phyloP scores from a whole-genome alignment of 2,329 filamentous ascomycete species.

The Colletotrichum phormii region DNA sequence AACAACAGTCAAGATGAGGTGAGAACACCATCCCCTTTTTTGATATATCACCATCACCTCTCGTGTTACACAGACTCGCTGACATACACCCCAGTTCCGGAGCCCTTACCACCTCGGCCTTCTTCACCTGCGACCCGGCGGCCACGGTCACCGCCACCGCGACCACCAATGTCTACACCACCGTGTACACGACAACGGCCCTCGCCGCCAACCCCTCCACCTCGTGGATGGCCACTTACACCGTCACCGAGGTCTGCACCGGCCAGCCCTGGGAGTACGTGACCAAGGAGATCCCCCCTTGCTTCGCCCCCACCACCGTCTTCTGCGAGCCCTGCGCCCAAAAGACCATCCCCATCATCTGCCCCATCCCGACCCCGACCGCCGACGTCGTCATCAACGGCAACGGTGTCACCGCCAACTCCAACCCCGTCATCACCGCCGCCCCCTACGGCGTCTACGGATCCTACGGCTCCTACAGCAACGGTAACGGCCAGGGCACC shows the following conservation, averaged over 20 bases:
- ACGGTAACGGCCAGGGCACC: neutral
- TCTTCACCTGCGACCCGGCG: conserved; percentile 45
- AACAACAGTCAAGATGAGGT: conserved; percentile 38
- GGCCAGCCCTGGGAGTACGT: conserved; percentile 45
- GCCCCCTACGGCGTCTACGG: neutral
- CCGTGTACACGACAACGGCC: conserved; percentile 50
- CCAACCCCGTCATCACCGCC: conserved; percentile 33
- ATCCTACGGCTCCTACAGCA: neutral
- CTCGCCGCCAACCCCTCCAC: conserved; percentile 52
- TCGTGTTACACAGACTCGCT: neutral
- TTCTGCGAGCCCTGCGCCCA: conserved; percentile 47
- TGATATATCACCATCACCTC: neutral
- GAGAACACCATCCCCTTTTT: neutral
- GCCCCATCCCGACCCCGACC: conserved; percentile 47
- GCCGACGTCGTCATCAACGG: conserved; percentile 45
- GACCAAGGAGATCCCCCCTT: conserved; percentile 47
- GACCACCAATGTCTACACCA: conserved; percentile 46
- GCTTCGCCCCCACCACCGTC: conserved; percentile 53
- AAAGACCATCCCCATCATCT: conserved; percentile 50
- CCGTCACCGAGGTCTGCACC: conserved; percentile 49
- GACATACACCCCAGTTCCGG: conserved; percentile 43
- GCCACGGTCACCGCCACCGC: conserved; percentile 36
- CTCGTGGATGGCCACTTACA: conserved; percentile 55
- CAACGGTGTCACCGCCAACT: conserved; percentile 50
- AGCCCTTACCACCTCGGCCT: conserved; percentile 44